These are phyloP conservation scores for Mucuna pruriens DNA, from an alignment of 306 rosid species.

Conservation along the genomic window DNA sequence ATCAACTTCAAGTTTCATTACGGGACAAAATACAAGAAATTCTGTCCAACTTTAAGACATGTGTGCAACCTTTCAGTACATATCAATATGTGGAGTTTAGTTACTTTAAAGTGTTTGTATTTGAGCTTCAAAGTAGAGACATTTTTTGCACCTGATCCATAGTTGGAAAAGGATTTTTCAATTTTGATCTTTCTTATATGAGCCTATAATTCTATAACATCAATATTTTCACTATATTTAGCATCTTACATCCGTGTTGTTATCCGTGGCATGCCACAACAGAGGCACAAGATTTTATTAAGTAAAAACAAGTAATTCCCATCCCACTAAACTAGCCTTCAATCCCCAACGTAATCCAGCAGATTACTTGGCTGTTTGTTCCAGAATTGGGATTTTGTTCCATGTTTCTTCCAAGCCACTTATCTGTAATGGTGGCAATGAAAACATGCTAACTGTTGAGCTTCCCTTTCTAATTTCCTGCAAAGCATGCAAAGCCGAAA, in stretches of 20 bases:
- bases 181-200: constrained; percentile 39
- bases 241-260: constrained; percentile 56
- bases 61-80: background rate
- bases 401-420: constrained; percentile 61
- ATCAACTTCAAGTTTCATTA: background rate
- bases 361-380: constrained; percentile 64
- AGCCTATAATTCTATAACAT: constrained; percentile 40
- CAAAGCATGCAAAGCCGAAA: constrained; percentile 72
- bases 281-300: constrained; percentile 30
- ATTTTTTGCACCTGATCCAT: background rate
- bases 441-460: constrained; percentile 76
- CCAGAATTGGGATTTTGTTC: constrained; percentile 61
- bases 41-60: background rate
- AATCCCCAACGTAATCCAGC: constrained; percentile 26
- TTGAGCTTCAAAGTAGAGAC: background rate
- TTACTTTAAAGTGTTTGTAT: background rate
- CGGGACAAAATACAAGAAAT: background rate
- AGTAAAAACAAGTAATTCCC: background rate
- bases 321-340: constrained; percentile 27
- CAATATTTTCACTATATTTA: constrained; percentile 41
- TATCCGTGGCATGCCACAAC: constrained; percentile 36
- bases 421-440: constrained; percentile 78
- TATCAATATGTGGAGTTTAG: background rate
- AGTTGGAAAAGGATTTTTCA: background rate
- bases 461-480: constrained; percentile 84